Conservation (phyloP, 495 filamentous ascomycete genomes). For the Choiromyces venosus region DNA sequence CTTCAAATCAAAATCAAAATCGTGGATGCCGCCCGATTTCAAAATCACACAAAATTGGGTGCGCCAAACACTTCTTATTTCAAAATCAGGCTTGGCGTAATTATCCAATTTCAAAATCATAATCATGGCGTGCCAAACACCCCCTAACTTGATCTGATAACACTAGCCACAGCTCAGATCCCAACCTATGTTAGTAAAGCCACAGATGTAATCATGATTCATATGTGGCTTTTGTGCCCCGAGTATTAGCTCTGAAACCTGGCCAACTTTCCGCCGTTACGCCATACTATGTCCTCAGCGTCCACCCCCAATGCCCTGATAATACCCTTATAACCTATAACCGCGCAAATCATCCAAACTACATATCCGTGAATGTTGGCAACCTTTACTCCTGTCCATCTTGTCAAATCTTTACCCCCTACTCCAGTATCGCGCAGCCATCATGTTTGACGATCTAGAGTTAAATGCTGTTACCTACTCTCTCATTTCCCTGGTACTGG, state of each 20-base stretch:
- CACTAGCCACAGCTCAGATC: background rate
- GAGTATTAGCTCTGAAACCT: background rate
- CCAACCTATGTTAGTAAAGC: background rate
- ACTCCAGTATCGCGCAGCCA: background rate
- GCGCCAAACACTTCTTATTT: no score
- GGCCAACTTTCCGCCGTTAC: background rate
- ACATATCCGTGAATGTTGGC: background rate
- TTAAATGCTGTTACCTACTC: slow-evolving; percentile 46
- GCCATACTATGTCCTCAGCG: background rate
- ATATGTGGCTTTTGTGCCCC: background rate
- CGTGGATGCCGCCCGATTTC: no score
- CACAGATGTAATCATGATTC: background rate
- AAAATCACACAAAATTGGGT: no score
- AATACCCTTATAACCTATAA: background rate
- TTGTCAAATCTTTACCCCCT: background rate
- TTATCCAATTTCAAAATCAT: no score
- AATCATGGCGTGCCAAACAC: no score
- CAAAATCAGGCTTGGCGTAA: no score
- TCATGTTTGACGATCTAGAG: slow-evolving; percentile 37
- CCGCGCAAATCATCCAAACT: background rate
- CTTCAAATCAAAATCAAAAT: no score
- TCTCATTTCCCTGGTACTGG: slow-evolving; percentile 52
- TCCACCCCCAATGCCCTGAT: background rate
- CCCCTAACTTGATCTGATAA: background rate
- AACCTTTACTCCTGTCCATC: background rate